phyloP scores from a whole-genome alignment of 352 stramenopile genomes.

The Globisporangium perplexum region DNA sequence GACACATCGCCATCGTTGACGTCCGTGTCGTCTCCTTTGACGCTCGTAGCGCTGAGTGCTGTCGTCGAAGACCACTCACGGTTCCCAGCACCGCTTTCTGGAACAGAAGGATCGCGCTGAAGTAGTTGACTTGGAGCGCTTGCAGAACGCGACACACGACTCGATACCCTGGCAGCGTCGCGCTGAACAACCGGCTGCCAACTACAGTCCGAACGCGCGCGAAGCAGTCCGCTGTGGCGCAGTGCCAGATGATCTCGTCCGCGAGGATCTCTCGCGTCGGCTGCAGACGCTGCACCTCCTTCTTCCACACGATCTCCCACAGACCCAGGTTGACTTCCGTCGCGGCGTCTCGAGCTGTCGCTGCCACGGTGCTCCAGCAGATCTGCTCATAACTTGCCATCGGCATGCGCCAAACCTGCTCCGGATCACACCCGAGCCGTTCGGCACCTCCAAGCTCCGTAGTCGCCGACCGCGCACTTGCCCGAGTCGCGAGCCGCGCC shows the following conservation, averaged over 20 bases:
- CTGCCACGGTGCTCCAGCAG: neutral
- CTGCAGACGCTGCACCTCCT: conserved; percentile 16
- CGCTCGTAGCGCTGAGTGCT: neutral
- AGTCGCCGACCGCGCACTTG: neutral
- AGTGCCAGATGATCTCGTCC: conserved; percentile 24
- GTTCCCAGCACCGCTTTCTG: neutral
- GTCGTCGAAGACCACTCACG: neutral
- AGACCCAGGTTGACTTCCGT: conserved; percentile 7
- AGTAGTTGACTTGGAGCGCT: neutral
- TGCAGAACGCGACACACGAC: conserved; percentile 8
- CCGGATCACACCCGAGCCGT: neutral
- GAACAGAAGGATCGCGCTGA: conserved; percentile 2
- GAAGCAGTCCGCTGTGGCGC: conserved; percentile 29
- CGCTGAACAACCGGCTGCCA: neutral
- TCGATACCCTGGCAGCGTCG: conserved; percentile 18
- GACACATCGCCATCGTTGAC: neutral
- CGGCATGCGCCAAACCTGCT: neutral
- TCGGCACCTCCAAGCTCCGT: neutral
- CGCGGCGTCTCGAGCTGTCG: neutral
- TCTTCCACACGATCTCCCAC: conserved; percentile 32
- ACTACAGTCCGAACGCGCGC: neutral
- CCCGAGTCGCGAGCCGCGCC: neutral
- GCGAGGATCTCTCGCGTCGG: conserved; percentile 11
- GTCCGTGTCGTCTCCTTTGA: neutral
- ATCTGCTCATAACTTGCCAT: conserved; percentile 6